Evolutionary conservation across 2,329 filamentous ascomycete species (phyloP).

Genomic region (Aspergillus latus): DNA sequence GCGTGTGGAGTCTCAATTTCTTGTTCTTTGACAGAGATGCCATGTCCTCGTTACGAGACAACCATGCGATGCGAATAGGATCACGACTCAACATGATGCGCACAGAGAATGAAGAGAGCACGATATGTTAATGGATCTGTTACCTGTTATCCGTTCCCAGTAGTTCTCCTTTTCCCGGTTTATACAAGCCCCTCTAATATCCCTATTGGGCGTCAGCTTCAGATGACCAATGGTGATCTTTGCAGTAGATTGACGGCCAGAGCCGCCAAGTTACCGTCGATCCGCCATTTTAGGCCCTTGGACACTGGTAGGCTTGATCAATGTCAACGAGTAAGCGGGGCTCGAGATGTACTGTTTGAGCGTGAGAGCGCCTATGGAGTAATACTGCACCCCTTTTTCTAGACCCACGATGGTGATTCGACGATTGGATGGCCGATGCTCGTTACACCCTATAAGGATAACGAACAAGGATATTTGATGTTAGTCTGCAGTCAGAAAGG

Average conservation of each 20-base stretch:
- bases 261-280: no score
- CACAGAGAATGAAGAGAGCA: constrained; percentile 12
- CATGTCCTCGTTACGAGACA: constrained; percentile 27
- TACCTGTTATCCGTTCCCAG: neutral
- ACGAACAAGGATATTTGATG: neutral
- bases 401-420: neutral
- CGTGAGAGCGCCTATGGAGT: no score
- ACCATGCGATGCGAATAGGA: constrained; percentile 28
- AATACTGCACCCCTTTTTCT: neutral
- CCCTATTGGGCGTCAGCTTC: no score
- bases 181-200: no score
- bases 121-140: constrained; percentile 8
- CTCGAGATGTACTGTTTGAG: no score
- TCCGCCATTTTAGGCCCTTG: no score
- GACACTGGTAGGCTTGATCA: no score
- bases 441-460: neutral
- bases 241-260: no score
- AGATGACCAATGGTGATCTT: no score
- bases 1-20: constrained; percentile 30
- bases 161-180: neutral
- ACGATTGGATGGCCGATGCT: neutral
- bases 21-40: constrained; percentile 25
- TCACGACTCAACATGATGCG: constrained; percentile 21
- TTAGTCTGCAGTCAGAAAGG: neutral
- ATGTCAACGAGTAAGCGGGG: no score